Base-by-base conservation (phyloP, 176 grass and related monocot species). In the Musa acuminata region DNA sequence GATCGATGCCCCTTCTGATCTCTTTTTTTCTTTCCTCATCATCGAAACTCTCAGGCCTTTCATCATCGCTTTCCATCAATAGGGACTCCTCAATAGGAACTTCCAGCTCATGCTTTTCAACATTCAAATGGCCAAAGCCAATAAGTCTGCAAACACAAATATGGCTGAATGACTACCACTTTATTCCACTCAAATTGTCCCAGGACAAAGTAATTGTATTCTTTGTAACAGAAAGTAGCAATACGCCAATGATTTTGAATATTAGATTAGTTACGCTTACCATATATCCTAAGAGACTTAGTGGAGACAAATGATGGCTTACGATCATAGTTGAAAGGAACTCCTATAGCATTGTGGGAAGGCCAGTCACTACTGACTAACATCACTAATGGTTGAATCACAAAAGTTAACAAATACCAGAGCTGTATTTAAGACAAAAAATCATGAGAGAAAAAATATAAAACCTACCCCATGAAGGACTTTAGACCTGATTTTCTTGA, bases 1-100 rank as follows among this genome's bases (percentile, higher is more conserved):
- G 80, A 82, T 98, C 94, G 68, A 98, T 98, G 63, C 94, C 94
- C 88, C 77, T 90, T 82, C 94, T 98, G 86, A 98, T 98, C 76
- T 98, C 90, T 83, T 89, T 98, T 79, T 77, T 93, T 69, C 90
- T 89, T 13, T 83, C 68, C 9, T 83, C 83, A 74, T 93, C 79
- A 78, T 91, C 90, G 78, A 98, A 91, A 71, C 90, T 93, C 75
- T 98, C 86, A 43, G 82, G 82, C 78, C 80, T 89, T 77, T 93
- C 94, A 71, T 93, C 90, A 58, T 98, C 94, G 67, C 82, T 93
- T 68, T 98, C 88, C 71, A 85, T 60, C 74, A 93, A 69, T 1
- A 50, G 67, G 58, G 88, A 85, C 29, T 97, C 82, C 80, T n/a
- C 29, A 11, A 75, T 85, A 75, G 85, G 80, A 65, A 55, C 75